These are phyloP conservation scores for Melastoma candidum DNA, from an alignment of 441 rosid genomes.

Conservation along the genomic window DNA sequence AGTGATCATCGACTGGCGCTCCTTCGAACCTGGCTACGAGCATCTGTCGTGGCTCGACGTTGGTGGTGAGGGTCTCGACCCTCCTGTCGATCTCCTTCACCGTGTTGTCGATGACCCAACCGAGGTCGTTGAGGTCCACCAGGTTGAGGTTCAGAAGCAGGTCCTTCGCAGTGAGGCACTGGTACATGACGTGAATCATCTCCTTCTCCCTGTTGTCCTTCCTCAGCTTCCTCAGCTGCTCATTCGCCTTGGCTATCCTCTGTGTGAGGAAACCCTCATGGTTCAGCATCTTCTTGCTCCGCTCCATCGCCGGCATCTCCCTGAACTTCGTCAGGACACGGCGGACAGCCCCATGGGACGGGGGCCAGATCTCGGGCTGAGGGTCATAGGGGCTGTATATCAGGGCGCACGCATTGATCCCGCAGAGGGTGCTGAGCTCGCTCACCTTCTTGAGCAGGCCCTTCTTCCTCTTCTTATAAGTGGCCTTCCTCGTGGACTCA, in stretches of 20 bases:
- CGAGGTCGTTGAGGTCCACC: too few relatives aligned
- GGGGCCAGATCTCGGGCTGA: conserved; percentile 31
- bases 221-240: conserved; percentile 16
- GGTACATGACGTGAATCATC: conserved; percentile 20
- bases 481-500: too few relatives aligned
- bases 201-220: conserved; percentile 25
- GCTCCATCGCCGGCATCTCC: conserved; percentile 25
- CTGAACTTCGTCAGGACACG: conserved; percentile 14
- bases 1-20: too few relatives aligned
- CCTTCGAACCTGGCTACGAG: too few relatives aligned
- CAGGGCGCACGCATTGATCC: conserved; percentile 22
- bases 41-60: too few relatives aligned
- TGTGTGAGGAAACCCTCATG: conserved; percentile 32
- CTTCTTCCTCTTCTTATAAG: too few relatives aligned
- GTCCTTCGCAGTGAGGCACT: background rate
- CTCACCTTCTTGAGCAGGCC: too few relatives aligned
- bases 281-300: conserved; percentile 26
- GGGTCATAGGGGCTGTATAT: conserved; percentile 31
- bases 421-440: conserved; percentile 18
- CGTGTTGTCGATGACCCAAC: too few relatives aligned
- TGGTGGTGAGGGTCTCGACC: too few relatives aligned
- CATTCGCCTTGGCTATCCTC: conserved; percentile 22
- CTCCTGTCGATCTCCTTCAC: too few relatives aligned
- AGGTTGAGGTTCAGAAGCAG: too few relatives aligned
- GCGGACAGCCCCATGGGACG: conserved; percentile 7